Conservation (phyloP, 2,329 filamentous ascomycete genomes). For the Aspergillus caelatus region DNA sequence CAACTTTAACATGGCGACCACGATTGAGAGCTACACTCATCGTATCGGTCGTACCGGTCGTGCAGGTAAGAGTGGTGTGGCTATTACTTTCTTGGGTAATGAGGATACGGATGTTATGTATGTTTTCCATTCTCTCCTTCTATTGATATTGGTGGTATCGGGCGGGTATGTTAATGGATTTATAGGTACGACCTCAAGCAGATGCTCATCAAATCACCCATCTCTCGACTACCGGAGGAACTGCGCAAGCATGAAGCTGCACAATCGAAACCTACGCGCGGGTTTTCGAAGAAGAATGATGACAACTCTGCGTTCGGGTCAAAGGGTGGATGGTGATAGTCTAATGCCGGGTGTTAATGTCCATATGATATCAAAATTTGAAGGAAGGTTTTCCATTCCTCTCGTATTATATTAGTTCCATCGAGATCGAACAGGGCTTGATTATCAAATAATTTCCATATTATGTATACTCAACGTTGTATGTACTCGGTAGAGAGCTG, state of each 20-base stretch:
- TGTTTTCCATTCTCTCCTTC: constrained; percentile 24
- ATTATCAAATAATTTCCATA: not conserved
- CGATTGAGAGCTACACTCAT: constrained; percentile 94
- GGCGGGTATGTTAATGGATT: constrained; percentile 21
- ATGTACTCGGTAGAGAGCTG: not conserved
- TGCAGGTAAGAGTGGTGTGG: constrained; percentile 94
- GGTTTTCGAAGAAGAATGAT: constrained; percentile 52
- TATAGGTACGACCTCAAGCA: constrained; percentile 79
- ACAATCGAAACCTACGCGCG: constrained; percentile 72
- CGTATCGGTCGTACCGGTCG: constrained; percentile 95
- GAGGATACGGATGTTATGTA: constrained; percentile 89
- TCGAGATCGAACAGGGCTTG: not conserved
- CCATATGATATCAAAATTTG: not conserved
- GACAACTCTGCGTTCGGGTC: constrained; percentile 41
- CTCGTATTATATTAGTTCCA: not conserved
- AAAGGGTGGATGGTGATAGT: constrained; percentile 37
- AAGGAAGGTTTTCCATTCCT: not conserved
- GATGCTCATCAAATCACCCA: constrained; percentile 88
- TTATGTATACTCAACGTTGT: not conserved
- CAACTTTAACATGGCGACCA: constrained; percentile 98
- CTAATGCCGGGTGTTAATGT: not conserved
- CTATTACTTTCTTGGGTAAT: constrained; percentile 90
- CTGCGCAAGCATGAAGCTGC: constrained; percentile 84
- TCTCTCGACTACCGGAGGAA: constrained; percentile 90
- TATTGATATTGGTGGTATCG: not conserved